Evolutionary conservation across 2,329 filamentous ascomycete genomes (phyloP).

Genomic region (Proliferodiscus dingleyae): DNA sequence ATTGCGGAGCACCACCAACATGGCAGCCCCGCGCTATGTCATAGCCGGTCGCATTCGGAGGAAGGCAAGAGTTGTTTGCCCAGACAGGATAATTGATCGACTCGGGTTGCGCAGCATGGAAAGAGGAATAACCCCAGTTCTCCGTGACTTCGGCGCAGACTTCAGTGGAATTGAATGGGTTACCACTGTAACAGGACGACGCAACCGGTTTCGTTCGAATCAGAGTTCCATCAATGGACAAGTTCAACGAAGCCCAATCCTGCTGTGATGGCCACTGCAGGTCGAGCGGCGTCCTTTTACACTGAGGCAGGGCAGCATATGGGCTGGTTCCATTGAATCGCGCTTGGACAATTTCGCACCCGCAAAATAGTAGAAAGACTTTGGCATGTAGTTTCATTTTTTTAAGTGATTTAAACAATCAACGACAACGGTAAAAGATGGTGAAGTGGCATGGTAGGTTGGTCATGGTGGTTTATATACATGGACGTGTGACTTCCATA

Average conservation of each 20-base stretch:
- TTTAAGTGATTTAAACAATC: no score
- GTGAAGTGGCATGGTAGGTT: no score
- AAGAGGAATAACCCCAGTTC: conserved; percentile 29
- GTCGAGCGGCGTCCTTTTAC: no score
- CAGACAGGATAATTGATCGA: conserved; percentile 31
- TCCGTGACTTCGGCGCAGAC: conserved; percentile 25
- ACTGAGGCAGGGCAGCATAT: no score
- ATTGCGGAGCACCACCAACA: conserved; percentile 29
- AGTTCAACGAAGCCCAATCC: conserved; percentile 24
- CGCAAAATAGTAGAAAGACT: no score
- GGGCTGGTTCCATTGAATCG: no score
- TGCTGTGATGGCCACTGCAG: no score
- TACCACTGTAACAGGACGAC: conserved; percentile 31
- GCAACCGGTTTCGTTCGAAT: conserved; percentile 26
- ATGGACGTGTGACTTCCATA: no score
- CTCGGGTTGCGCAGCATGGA: conserved; percentile 31
- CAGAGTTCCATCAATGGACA: conserved; percentile 21
- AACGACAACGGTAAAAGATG: no score
- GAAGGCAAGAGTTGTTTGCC: conserved; percentile 34
- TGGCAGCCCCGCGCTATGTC: conserved; percentile 23
- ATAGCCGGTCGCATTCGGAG: conserved; percentile 24
- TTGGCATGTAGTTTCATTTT: no score
- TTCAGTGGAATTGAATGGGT: conserved; percentile 25
- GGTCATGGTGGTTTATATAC: no score
- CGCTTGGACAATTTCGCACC: no score